Evolutionary conservation across 352 stramenopile species (phyloP), one percentile per base, ranked within the genome.

Genomic region (Globisporangium nunn): DNA sequence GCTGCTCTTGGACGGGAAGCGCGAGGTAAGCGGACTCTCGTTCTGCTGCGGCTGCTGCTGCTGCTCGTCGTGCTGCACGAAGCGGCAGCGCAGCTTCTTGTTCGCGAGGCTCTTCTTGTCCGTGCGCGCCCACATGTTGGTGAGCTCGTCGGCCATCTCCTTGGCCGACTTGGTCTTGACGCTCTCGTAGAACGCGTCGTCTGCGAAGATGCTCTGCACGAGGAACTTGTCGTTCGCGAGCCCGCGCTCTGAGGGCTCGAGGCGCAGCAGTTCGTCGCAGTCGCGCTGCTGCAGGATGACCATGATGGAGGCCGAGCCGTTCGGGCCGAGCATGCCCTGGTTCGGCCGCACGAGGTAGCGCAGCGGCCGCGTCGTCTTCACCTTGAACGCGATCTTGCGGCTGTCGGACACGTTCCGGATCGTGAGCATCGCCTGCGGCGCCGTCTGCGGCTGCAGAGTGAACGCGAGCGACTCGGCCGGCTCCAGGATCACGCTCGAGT

Each of bases 161-260:
- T 95, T 95, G 23, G 85, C 69, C 44, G 74, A 83, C 66, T 93
- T 95, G 50, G 77, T 89, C 74, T 90, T 91, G 18, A 93, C 80
- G 7, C 88, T 54, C 51, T 95, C 81, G 61, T 91, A 95, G 64
- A 95, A 93, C 54, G 67, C 70, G 58, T 91, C 82, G 50, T 95
- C 83, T 30, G 91, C 79, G 54, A 76, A 91, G 45, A 91, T 88
- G 60, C 79, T 91, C 58, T 95, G 85, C 43, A 95, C 85, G 4
- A 95, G 71, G 56, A 95, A 95, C 76, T 95, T 95, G 71, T 95
- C 85, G 61, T 95, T 95, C 45, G 81, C 83, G 44, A 93, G 62
- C 70, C 87, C 74, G 30, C 85, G 81, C 65, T 95, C 85, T 0
- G 80, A 70, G 6, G 80, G 68, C 39, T 92, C 83, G 44, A 93